Conservation (phyloP, 805 yeast genomes). For the Zygotorulaspora danielsina region DNA sequence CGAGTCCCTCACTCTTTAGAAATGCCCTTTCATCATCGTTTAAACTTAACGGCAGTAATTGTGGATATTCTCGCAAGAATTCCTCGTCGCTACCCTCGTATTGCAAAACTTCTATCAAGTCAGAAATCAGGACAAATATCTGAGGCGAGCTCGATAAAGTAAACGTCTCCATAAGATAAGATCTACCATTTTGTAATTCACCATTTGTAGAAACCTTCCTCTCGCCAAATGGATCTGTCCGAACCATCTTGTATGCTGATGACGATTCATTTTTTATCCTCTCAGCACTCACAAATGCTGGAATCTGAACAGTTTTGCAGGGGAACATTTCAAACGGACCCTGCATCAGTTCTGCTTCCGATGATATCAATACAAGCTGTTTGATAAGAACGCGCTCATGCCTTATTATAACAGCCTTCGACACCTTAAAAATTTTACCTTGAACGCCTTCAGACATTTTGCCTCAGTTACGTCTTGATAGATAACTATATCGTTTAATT, state of each 20-base stretch:
- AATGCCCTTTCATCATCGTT: constrained; percentile 39
- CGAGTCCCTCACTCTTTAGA: constrained; percentile 32
- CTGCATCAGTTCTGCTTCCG: constrained; percentile 20
- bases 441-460: constrained; percentile 8
- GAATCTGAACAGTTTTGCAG: constrained; percentile 15
- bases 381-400: constrained; percentile 28
- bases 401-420: constrained; percentile 6
- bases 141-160: constrained; percentile 32
- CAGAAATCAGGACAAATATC: constrained; percentile 34
- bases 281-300: constrained; percentile 18
- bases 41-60: constrained; percentile 37
- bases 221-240: constrained; percentile 45
- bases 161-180: constrained; percentile 40
- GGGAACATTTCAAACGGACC: constrained; percentile 25
- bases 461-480: neutral
- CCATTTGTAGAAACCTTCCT: constrained; percentile 42
- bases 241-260: constrained; percentile 18
- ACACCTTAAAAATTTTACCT: constrained; percentile 8
- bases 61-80: constrained; percentile 42
- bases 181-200: constrained; percentile 37
- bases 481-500: neutral
- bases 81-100: constrained; percentile 42
- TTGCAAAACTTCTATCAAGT: constrained; percentile 39
- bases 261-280: constrained; percentile 6
- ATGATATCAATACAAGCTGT: constrained; percentile 18